These are phyloP conservation scores for Alternaria consortialis DNA, from an alignment of 2,329 filamentous ascomycete genomes.

Conservation along the genomic window DNA sequence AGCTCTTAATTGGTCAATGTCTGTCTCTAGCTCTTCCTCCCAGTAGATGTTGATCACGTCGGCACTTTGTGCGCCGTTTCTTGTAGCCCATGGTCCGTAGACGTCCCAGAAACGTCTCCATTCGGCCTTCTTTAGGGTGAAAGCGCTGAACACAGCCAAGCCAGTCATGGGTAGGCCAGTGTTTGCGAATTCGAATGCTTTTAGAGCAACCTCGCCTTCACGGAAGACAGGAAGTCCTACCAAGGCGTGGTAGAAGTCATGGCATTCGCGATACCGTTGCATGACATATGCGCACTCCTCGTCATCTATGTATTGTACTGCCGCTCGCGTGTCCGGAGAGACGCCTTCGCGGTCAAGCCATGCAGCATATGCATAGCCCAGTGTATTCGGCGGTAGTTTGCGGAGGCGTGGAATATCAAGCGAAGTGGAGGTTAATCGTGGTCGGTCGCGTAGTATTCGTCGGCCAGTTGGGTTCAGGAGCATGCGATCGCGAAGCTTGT, in stretches of 20 bases:
- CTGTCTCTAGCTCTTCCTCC: conserved; percentile 90
- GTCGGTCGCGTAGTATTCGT: conserved; percentile 87
- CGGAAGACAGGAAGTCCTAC: conserved; percentile 88
- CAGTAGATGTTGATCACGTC: conserved; percentile 97
- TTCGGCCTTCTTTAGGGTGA: conserved; percentile 70
- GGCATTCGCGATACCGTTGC: conserved; percentile 96
- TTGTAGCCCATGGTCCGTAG: conserved; percentile 90
- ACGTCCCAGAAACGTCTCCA: conserved; percentile 73
- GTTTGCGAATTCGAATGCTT: conserved; percentile 97
- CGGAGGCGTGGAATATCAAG: conserved; percentile 76
- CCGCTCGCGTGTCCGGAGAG: conserved; percentile 83
- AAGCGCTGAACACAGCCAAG: conserved; percentile 77
- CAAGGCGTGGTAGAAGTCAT: conserved; percentile 97
- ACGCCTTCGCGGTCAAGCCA: conserved; percentile 98
- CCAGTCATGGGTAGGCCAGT: conserved; percentile 95
- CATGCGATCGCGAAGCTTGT: conserved; percentile 91
- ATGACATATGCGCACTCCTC: conserved; percentile 97
- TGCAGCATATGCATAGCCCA: conserved; percentile 82
- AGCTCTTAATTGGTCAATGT: conserved; percentile 77
- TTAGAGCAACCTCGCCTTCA: conserved; percentile 97
- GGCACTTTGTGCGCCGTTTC: conserved; percentile 77
- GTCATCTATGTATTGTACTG: conserved; percentile 91
- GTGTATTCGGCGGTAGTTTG: conserved; percentile 72
- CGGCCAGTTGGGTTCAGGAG: conserved; percentile 83
- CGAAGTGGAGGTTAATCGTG: conserved; percentile 80